Evolutionary conservation across 345 rosid genomes (phyloP).

Genomic region (Eucalyptus caleyi): DNA sequence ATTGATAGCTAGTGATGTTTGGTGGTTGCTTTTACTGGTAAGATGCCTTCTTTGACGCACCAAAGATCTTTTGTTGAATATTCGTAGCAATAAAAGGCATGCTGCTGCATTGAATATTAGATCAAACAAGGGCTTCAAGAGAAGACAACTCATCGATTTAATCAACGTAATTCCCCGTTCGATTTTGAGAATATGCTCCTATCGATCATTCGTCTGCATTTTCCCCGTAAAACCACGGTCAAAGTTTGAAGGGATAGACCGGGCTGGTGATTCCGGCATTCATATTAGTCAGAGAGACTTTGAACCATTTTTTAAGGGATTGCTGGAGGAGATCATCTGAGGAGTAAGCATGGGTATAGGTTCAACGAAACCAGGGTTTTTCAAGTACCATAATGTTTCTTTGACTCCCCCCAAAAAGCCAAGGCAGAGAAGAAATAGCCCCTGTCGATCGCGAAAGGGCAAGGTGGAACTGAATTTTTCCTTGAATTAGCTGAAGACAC

Average conservation of each 20-base stretch:
- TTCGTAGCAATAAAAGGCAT: not conserved
- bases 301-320: not conserved
- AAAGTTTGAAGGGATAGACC: not conserved
- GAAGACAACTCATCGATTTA: not conserved
- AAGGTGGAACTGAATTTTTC: not conserved
- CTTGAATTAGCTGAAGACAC: not conserved
- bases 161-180: not conserved
- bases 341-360: not conserved
- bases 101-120: not conserved
- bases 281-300: not conserved
- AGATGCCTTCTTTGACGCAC: not conserved
- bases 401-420: not conserved
- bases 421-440: not conserved
- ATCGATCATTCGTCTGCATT: not conserved
- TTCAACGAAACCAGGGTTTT: not conserved
- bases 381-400: not conserved
- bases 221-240: not conserved
- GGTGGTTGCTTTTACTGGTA: not conserved
- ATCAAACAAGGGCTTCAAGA: not conserved
- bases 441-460: not conserved
- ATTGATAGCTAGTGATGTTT: not conserved
- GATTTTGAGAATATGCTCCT: not conserved
- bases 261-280: not conserved
- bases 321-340: not conserved
- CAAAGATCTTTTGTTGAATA: not conserved